Conservation (phyloP, 352 stramenopile genomes). For the Globisporangium perplexum region DNA sequence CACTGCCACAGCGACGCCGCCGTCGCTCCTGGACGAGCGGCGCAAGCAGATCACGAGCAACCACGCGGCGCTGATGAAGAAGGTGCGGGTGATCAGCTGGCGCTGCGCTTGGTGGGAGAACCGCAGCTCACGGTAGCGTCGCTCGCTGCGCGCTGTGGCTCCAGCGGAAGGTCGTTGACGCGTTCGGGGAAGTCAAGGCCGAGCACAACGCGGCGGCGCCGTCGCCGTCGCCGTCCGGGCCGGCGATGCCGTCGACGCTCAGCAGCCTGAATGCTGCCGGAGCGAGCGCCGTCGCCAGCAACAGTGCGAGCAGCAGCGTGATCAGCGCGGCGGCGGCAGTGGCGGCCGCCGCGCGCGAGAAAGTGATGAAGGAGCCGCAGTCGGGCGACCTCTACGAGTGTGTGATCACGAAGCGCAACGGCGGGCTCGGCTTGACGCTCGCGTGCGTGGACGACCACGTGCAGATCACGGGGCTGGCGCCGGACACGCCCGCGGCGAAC, state of each 20-base stretch:
- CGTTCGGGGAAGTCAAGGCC: constrained; percentile 30
- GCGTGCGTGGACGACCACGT: constrained; percentile 81
- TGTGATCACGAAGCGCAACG: constrained; percentile 79
- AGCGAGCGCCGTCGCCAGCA: constrained; percentile 15
- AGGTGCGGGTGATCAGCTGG: constrained; percentile 8
- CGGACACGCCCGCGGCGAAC: constrained; percentile 63
- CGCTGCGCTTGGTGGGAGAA: constrained; percentile 2
- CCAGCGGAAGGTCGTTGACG: constrained; percentile 52
- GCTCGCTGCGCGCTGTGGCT: too few relatives aligned
- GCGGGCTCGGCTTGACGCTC: constrained; percentile 63
- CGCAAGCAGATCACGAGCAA: constrained; percentile 16
- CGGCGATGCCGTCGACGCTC: constrained; percentile 5
- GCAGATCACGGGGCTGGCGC: constrained; percentile 71
- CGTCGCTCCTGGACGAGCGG: constrained; percentile 20
- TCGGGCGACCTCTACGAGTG: constrained; percentile 81
- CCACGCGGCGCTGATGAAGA: constrained; percentile 24
- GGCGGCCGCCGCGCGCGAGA: constrained; percentile 46
- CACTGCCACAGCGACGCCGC: constrained; percentile 1
- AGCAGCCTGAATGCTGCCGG: constrained; percentile 21
- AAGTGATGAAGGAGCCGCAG: constrained; percentile 81
- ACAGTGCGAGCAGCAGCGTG: not conserved
- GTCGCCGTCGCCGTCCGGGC: constrained; percentile 5
- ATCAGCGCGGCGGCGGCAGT: constrained; percentile 19
- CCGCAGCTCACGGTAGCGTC: too few relatives aligned
- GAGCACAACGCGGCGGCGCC: constrained; percentile 17